Evolutionary conservation across 768 basidiomycete genomes (phyloP), one percentile per base, ranked within the genome.

Genomic region (Trametes cubensis): DNA sequence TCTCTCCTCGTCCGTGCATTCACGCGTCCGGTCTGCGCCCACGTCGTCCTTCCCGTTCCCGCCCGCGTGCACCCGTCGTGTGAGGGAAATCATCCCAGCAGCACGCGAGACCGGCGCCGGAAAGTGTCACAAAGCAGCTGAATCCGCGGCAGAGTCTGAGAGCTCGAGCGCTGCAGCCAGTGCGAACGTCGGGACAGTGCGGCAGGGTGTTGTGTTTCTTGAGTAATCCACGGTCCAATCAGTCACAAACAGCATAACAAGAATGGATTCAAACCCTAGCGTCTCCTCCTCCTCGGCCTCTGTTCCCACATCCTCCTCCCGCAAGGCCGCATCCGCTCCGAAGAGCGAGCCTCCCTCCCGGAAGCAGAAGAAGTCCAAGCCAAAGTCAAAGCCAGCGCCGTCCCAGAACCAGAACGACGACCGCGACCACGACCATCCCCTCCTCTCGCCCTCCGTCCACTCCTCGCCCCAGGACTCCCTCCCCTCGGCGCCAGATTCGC

Each of bases 191-290:
- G 53, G 60, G 54, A 53, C 25, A 41, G 51, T 40, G 61, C 61
- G 61, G 54, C 61, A 51, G 55, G 17, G 54, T 34, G 61, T 56
- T 54, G 44, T 55, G 56, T 55, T 49, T 48, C 18, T 54, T 58
- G 62, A 54, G 62, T 63, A 63, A 63, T 63, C 61, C 42, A 51
- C 61, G 40, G 23, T 55, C 54, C 54, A 62, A 64, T 64, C 63
- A 60, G 55, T 61, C 59, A 60, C 55, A 61, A 61, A 44, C 59
- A 45, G 54, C 46, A 34, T 15, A 57, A 61, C 59, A 61, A 64
- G 56, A 63, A 68, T 68, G 67, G 67, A 68, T 48, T 20, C 55
- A 42, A 64, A 45, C 58, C 55, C 62, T 49, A 65, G 60, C 53
- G 46, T 61, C 55, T 45, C 61, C 39, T 57, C 67, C 48, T 45